Conservation (phyloP, 768 basidiomycete species). For the Gelatoporia subvermispora region DNA sequence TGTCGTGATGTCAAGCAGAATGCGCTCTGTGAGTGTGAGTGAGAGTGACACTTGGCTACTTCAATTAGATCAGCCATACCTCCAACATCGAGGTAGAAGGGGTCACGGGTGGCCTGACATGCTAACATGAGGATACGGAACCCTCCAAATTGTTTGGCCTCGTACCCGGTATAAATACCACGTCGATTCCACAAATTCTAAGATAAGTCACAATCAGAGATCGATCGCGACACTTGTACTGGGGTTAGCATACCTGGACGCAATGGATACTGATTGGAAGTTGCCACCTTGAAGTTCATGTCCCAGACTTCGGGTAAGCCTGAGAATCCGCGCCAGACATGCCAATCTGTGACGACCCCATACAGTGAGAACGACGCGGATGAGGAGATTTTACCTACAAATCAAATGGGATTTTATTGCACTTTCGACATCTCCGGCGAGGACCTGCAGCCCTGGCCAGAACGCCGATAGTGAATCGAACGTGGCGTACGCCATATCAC, state of each 20-base stretch:
- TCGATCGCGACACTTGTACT: neutral
- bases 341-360: slow-evolving; percentile 60
- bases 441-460: slow-evolving; percentile 93
- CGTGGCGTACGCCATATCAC: slow-evolving; percentile 69
- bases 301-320: slow-evolving; percentile 94
- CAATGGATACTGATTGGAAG: slow-evolving; percentile 74
- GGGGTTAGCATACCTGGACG: slow-evolving; percentile 51
- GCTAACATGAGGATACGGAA: slow-evolving; percentile 10
- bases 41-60: neutral
- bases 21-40: slow-evolving; percentile 44
- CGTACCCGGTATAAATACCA: slow-evolving; percentile 89
- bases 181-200: slow-evolving; percentile 93
- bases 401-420: slow-evolving; percentile 90
- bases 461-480: slow-evolving; percentile 96
- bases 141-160: neutral
- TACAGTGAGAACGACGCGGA: neutral
- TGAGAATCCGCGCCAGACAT: slow-evolving; percentile 82
- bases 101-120: slow-evolving; percentile 82
- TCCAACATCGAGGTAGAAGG: slow-evolving; percentile 89
- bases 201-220: neutral
- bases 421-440: slow-evolving; percentile 80
- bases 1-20: slow-evolving; percentile 68
- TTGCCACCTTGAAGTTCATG: slow-evolving; percentile 65
- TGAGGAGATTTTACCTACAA: slow-evolving; percentile 44
- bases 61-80: slow-evolving; percentile 3